phyloP scores from a whole-genome alignment of 805 yeast genomes.

The Ogataea dorogensis region DNA sequence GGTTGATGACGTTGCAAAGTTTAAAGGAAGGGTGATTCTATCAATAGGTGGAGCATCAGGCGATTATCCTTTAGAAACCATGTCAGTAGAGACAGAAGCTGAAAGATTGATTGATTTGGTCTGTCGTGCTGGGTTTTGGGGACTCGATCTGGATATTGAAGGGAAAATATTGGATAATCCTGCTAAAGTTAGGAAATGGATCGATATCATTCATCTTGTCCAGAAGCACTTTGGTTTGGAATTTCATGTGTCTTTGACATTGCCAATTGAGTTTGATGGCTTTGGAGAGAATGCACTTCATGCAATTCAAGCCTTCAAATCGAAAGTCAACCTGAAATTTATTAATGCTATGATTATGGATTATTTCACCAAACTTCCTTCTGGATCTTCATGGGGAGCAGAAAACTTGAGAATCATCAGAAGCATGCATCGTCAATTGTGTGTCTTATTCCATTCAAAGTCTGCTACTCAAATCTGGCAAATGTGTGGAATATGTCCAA shows the following conservation, averaged over 20 bases:
- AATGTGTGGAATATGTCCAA: constrained; percentile 33
- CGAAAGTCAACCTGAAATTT: constrained; percentile 13
- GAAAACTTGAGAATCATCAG: constrained; percentile 29
- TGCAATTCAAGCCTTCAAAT: constrained; percentile 17
- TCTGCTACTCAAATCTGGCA: constrained; percentile 20
- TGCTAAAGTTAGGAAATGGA: constrained; percentile 12
- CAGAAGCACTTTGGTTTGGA: constrained; percentile 8
- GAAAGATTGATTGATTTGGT: constrained; percentile 18
- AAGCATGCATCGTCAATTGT: constrained; percentile 17
- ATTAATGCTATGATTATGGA: constrained; percentile 35
- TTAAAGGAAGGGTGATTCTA: constrained; percentile 24
- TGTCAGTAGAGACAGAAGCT: constrained; percentile 17
- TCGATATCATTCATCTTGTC: constrained; percentile 15
- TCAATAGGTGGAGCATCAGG: constrained; percentile 36
- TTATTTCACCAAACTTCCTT: constrained; percentile 28
- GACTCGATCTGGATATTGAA: constrained; percentile 34
- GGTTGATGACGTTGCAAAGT: constrained; percentile 22
- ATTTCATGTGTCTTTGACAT: constrained; percentile 26
- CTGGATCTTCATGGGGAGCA: constrained; percentile 26
- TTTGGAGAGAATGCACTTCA: constrained; percentile 17
- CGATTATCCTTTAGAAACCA: constrained; percentile 21
- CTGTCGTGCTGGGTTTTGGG: constrained; percentile 14
- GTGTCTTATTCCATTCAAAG: constrained; percentile 5
- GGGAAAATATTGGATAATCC: constrained; percentile 20
- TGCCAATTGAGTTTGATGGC: constrained; percentile 32